phyloP scores from a whole-genome alignment of 1,139 yeast genomes.

The Spencermartinsiella ligniputridi region DNA sequence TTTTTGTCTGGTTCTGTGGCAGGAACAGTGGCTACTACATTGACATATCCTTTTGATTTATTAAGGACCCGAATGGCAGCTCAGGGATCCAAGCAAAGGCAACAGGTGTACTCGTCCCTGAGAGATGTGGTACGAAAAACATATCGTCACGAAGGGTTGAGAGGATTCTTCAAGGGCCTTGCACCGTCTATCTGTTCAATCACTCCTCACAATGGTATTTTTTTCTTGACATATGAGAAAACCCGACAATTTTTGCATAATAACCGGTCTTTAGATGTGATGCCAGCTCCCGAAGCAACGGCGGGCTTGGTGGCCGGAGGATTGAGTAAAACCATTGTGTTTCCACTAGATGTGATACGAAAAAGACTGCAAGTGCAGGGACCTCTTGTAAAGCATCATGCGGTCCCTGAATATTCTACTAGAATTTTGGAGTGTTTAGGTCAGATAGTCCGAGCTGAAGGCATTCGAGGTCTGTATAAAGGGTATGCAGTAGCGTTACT shows the following conservation, averaged over 20 bases:
- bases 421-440: conserved; percentile 31
- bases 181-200: conserved; percentile 60
- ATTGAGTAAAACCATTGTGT: conserved; percentile 64
- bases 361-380: conserved; percentile 70
- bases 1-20: conserved; percentile 71
- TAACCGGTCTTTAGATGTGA: conserved; percentile 5
- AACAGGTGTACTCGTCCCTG: conserved; percentile 33
- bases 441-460: conserved; percentile 50
- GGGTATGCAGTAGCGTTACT: conserved; percentile 66
- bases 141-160: conserved; percentile 44
- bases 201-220: conserved; percentile 60
- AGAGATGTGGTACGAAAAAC: conserved; percentile 41
- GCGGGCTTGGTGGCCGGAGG: conserved; percentile 80
- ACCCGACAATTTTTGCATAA: conserved; percentile 13
- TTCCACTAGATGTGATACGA: conserved; percentile 82
- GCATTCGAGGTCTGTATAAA: conserved; percentile 62
- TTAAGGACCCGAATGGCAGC: conserved; percentile 75
- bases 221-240: conserved; percentile 62
- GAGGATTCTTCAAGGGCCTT: conserved; percentile 62
- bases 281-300: conserved; percentile 47
- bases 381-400: conserved; percentile 28
- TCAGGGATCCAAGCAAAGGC: conserved; percentile 23
- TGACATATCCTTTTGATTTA: conserved; percentile 85
- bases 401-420: conserved; percentile 26
- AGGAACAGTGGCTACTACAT: conserved; percentile 66